Evolutionary conservation across 768 basidiomycete species (phyloP), one percentile per base, ranked within the genome.

Genomic region (Lentinula boryana): DNA sequence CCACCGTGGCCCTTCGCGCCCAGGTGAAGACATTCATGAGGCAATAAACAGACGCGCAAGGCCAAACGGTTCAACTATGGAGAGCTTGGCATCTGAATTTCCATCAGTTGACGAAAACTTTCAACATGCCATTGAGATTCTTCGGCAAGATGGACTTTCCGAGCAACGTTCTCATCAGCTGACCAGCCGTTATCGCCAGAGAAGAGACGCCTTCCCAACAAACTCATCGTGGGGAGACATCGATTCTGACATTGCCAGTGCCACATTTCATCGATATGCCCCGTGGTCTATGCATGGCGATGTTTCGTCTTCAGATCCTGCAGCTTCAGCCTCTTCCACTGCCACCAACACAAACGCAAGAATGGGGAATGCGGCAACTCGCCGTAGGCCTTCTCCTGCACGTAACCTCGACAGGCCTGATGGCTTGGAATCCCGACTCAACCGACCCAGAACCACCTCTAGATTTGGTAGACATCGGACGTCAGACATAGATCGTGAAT

Each of bases 101-200:
- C 18, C 23, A 15, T n/a, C 44, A n/a, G 63, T 60, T 40, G 65
- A 62, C 16, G 70, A 71, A 4, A 71, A 72, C 16, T 69, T 75
- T 33, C 63, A 56, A 48, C 66, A 69, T 27, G 71, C 71, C 10
- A 68, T 76, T 18, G 71, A 74, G 16, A 67, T 73, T 12, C 64
- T 78, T 18, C 69, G 74, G 33, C 66, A 64, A 4, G 73, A 76
- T 50, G 71, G 70, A 1, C 62, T 67, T 4, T 69, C 65, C 54
- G 23, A 60, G 8, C 58, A 63, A 18, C 74, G 76, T 38, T 71
- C 74, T 0, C 66, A 70, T 16, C 75, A 75, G 49, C 49, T 74
- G 15, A 67, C 72, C 18, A 62, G 66, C 9, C 70, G 69, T 18
- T 68, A 60, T 51, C 73, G 68, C 21, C 64, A 64, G 52, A 70